Evolutionary conservation across 768 basidiomycete genomes (phyloP), one percentile per base, ranked within the genome.

Genomic region (Agaricus subrufescens): DNA sequence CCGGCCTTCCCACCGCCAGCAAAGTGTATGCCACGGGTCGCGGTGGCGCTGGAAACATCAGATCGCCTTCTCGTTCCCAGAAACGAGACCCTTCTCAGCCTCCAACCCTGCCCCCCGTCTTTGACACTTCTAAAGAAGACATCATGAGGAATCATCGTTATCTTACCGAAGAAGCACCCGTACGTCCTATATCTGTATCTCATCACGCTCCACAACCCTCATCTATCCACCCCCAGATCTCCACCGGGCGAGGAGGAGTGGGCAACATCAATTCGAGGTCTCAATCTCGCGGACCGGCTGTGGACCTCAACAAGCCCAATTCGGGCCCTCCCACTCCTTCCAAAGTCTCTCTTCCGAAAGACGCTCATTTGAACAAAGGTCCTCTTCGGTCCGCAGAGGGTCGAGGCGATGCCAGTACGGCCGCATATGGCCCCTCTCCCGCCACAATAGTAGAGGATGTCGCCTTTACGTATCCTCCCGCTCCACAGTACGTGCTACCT

Each of bases 31-130:
- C 82, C 19, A 79, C 79, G 43, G 93, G 93, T 10, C 83, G 91
- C 50, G 92, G 93, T 27, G 93, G 93, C 14, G 80, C 80, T 7
- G 93, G 92, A 8, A 95, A 95, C 76, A 84, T 94, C 50, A 84
- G 89, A 55, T 87, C 90, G 1, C 85, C 85, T 0, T 90, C 89
- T 25, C 81, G 84, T 37, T 85, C 84, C 40, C 62, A 62, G 15
- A 8, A 19, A 19, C 51, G 52, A 51, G 63, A 59, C 12, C 56
- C 68, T 1, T 46, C 44, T 50, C 61, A 60, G 15, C 54, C 68
- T 2, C 40, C 40, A 42, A 60, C 62, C 38, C 63, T 66, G 5
- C 62, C 62, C 15, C 56, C 67, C 12, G 70, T 68, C 46, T 62
- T 63, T 1, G 69, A 70, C 23, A 63, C 70, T 10, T 61, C 62